Conservation (phyloP, 106 monocot genomes). For the Dioscorea alata region DNA sequence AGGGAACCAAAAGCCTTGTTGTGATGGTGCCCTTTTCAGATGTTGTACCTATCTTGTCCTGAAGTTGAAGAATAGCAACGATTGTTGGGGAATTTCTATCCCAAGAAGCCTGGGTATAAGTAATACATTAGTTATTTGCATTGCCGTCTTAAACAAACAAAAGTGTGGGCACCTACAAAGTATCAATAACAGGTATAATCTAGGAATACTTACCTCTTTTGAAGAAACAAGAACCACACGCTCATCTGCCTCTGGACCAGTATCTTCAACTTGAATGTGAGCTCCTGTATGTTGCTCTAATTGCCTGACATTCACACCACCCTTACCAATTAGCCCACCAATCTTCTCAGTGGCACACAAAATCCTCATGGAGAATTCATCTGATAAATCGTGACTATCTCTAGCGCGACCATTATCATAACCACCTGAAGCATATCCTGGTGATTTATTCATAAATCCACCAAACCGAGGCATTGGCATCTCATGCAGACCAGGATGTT, state of each 20-base stretch:
- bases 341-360: conserved; percentile 58
- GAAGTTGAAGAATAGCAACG: conserved; percentile 66
- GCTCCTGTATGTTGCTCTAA: conserved; percentile 68
- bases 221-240: conserved; percentile 50
- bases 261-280: conserved; percentile 53
- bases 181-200: background rate
- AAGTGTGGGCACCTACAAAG: background rate
- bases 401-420: conserved; percentile 13
- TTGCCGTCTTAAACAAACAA: background rate
- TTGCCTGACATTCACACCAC: conserved; percentile 54
- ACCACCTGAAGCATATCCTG: conserved; percentile 19
- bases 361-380: conserved; percentile 62
- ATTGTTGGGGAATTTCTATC: conserved; percentile 59
- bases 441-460: conserved; percentile 33
- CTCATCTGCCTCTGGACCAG: conserved; percentile 38
- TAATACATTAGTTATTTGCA: background rate
- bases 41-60: conserved; percentile 19
- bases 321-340: conserved; percentile 68
- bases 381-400: conserved; percentile 12
- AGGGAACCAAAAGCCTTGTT: conserved; percentile 65
- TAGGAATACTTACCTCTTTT: conserved; percentile 40
- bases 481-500: conserved; percentile 2
- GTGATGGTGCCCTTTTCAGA: conserved; percentile 48
- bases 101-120: conserved; percentile 34
- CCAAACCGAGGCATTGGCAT: conserved; percentile 30